Evolutionary conservation across 179 eudicot species (phyloP).

Genomic region (Beta macrorhiza): DNA sequence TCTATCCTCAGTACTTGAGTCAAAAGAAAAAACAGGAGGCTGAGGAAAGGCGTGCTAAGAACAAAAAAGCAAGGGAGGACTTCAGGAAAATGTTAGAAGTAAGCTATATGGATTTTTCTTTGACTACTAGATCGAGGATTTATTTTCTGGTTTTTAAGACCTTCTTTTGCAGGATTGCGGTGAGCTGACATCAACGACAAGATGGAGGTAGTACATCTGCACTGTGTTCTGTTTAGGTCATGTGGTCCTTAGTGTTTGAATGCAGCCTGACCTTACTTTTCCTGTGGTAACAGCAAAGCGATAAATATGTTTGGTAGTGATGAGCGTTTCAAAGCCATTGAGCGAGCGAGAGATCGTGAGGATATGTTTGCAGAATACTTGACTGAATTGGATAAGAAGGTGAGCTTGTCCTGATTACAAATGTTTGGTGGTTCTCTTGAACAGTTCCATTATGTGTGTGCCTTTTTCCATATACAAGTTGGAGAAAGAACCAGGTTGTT

Average conservation of each 20-base stretch:
- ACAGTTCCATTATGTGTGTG: constrained; percentile 2
- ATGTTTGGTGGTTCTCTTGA: not conserved
- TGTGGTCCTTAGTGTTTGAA: constrained; percentile 16
- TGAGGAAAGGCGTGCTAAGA: constrained; percentile 82
- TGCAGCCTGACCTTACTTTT: constrained; percentile 19
- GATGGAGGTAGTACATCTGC: constrained; percentile 71
- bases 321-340: constrained; percentile 86
- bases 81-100: constrained; percentile 83
- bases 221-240: not conserved
- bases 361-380: constrained; percentile 68
- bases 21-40: constrained; percentile 80
- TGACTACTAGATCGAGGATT: not conserved
- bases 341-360: constrained; percentile 77
- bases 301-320: constrained; percentile 62
- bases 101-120: constrained; percentile 34
- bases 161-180: constrained; percentile 59
- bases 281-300: constrained; percentile 59
- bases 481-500: not conserved
- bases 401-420: constrained; percentile 26
- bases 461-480: not conserved
- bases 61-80: constrained; percentile 76
- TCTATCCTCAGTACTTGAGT: constrained; percentile 49
- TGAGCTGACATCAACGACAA: constrained; percentile 63
- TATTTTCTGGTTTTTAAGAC: constrained; percentile 15
- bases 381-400: constrained; percentile 74